phyloP scores from a whole-genome alignment of 2,329 filamentous ascomycete species.

The Fusarium succisae region DNA sequence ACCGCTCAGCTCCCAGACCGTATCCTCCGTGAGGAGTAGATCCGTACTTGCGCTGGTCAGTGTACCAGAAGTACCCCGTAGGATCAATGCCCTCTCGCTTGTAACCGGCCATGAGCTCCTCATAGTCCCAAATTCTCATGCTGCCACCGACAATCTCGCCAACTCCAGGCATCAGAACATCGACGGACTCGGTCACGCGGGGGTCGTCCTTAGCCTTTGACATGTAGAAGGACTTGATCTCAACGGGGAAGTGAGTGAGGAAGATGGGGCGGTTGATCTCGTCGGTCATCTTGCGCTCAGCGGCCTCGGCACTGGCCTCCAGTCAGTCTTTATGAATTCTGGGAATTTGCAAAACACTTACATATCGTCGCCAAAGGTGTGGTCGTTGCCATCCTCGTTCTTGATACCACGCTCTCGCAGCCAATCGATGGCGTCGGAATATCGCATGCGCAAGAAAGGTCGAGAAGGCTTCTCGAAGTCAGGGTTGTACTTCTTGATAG shows the following conservation, averaged over 20 bases:
- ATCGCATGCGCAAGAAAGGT: conserved; percentile 95
- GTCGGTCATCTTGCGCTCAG: conserved; percentile 96
- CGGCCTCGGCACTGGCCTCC: conserved; percentile 75
- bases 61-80: conserved; percentile 96
- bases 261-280: conserved; percentile 95
- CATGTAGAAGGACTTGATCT: conserved; percentile 99
- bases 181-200: conserved; percentile 92
- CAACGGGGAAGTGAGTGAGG: conserved; percentile 94
- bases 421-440: conserved; percentile 94
- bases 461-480: conserved; percentile 82
- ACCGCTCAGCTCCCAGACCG: conserved; percentile 87
- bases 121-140: conserved; percentile 94
- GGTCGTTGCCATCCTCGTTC: conserved; percentile 91
- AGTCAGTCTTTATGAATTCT: not conserved
- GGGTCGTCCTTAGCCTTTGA: conserved; percentile 81
- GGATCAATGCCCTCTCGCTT: conserved; percentile 86
- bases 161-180: conserved; percentile 87
- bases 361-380: conserved; percentile 96
- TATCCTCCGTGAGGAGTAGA: conserved; percentile 93
- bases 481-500: conserved; percentile 90
- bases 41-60: conserved; percentile 93
- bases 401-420: conserved; percentile 86
- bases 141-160: conserved; percentile 96
- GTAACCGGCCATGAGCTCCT: conserved; percentile 89
- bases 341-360: not conserved